A percentile compares a stretch with the other conserved stretches of the same genome.
These are phyloP conservation scores for Paraphoma chrysanthemicola DNA, from an alignment of 2,329 filamentous ascomycete genomes.

Conservation along the genomic window DNA sequence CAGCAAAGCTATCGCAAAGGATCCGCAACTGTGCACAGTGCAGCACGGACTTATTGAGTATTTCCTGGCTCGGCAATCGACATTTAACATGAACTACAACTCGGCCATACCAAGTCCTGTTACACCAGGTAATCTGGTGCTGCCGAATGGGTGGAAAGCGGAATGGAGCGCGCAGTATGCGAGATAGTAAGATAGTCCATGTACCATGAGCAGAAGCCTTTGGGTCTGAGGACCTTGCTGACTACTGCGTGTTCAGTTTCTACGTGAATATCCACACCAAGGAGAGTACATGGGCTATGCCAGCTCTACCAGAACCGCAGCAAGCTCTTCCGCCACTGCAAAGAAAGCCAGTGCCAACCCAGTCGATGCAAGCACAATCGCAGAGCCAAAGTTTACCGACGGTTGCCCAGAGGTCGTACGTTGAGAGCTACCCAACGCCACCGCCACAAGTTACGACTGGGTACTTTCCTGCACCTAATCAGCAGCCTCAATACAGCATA, in stretches of 20 bases:
- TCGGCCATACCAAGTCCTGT: not conserved
- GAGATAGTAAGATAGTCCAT: constrained; percentile 9
- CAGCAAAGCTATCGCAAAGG: too few relatives aligned
- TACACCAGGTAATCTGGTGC: not conserved
- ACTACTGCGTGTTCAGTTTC: not conserved
- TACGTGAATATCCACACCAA: constrained; percentile 2
- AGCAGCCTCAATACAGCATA: not conserved
- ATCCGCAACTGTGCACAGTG: too few relatives aligned
- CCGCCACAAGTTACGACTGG: constrained; percentile 1
- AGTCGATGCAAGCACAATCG: not conserved
- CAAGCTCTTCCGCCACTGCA: not conserved
- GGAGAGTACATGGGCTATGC: constrained; percentile 3
- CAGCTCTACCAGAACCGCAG: not conserved
- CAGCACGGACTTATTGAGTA: too few relatives aligned
- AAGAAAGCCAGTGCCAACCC: constrained; percentile 2
- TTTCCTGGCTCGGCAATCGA: too few relatives aligned
- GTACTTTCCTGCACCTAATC: not conserved
- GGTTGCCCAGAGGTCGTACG: not conserved
- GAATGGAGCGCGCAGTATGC: constrained; percentile 14
- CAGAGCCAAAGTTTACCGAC: not conserved
- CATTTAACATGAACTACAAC: not conserved
- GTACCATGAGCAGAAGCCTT: not conserved
- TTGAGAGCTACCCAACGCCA: constrained; percentile 2
- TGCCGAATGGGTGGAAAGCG: constrained; percentile 7
- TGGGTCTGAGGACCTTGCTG: not conserved